A percentile compares a stretch with the other conserved stretches of the same genome.
Conservation (phyloP, 1,284 basidiomycete species). For the Grifola frondosa region DNA sequence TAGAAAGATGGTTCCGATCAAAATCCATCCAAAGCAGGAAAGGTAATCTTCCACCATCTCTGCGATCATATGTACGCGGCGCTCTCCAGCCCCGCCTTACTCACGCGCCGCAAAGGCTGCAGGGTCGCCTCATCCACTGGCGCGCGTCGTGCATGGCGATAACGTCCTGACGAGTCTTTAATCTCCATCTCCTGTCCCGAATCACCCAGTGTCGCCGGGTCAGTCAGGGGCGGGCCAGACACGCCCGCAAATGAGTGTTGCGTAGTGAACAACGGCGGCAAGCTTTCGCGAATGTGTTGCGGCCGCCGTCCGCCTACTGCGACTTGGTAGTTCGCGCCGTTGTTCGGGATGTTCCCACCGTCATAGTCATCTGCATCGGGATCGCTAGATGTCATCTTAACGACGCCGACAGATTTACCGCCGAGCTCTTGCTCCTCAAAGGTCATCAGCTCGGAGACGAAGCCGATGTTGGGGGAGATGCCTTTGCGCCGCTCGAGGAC, state of each 20-base stretch:
- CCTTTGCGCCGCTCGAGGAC: constrained; percentile 88
- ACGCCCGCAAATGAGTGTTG: constrained; percentile 31
- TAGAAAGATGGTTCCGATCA: too few species aligned
- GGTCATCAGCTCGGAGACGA: constrained; percentile 95
- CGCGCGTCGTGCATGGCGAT: constrained; percentile 79
- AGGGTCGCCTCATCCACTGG: constrained; percentile 84
- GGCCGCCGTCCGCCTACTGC: constrained; percentile 49
- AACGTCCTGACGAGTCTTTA: constrained; percentile 78
- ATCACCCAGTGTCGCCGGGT: constrained; percentile 47
- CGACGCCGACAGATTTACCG: constrained; percentile 74
- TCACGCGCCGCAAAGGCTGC: constrained; percentile 82
- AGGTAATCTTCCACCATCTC: too few species aligned
- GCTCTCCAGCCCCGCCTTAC: constrained; percentile 87
- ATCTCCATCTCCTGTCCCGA: constrained; percentile 82
- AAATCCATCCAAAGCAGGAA: constrained; percentile 1
- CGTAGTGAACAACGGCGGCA: constrained; percentile 60
- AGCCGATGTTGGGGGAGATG: constrained; percentile 98
- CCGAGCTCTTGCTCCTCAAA: constrained; percentile 91
- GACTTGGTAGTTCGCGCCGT: constrained; percentile 37
- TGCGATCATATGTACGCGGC: constrained; percentile 26
- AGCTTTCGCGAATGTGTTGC: constrained; percentile 68
- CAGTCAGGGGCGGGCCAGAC: constrained; percentile 28
- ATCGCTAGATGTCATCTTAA: constrained; percentile 45
- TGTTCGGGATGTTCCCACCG: constrained; percentile 21
- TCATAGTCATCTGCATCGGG: constrained; percentile 27